phyloP scores from a whole-genome alignment of 805 yeast species.

The Candida golubevii region DNA sequence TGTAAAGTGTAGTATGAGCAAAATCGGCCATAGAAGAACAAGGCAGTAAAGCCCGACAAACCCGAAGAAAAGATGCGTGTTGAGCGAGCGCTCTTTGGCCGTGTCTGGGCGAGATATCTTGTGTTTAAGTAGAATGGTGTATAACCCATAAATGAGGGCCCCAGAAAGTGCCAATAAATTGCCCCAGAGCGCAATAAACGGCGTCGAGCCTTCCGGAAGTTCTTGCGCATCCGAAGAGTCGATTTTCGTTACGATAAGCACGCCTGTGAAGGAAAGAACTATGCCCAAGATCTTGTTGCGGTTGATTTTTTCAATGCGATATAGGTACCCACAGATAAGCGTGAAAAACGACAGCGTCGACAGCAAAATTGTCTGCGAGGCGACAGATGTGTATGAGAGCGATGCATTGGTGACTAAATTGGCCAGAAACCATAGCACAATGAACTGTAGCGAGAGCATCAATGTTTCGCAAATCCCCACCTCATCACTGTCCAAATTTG shows the following conservation, averaged over 20 bases:
- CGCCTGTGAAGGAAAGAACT: constrained; percentile 69
- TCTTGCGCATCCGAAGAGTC: constrained; percentile 40
- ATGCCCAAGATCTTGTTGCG: constrained; percentile 65
- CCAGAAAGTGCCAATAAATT: constrained; percentile 77
- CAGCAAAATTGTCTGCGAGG: constrained; percentile 88
- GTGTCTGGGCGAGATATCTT: constrained; percentile 44
- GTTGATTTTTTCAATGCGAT: constrained; percentile 66
- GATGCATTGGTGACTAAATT: constrained; percentile 84
- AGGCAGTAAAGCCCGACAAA: constrained; percentile 86
- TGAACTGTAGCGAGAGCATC: constrained; percentile 71
- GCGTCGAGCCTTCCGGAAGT: constrained; percentile 10
- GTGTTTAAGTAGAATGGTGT: constrained; percentile 77
- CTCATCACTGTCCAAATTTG: constrained; percentile 23
- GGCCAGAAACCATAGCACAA: constrained; percentile 85
- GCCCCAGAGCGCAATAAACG: constrained; percentile 48
- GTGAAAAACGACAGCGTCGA: constrained; percentile 95
- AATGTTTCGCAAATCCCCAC: constrained; percentile 57
- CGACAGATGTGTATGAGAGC: constrained; percentile 83
- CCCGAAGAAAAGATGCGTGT: constrained; percentile 89
- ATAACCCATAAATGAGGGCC: constrained; percentile 87
- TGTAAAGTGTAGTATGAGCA: constrained; percentile 57
- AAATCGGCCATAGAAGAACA: constrained; percentile 75
- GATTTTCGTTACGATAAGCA: constrained; percentile 68
- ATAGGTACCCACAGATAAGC: constrained; percentile 69
- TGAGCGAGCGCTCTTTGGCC: constrained; percentile 66